These are phyloP conservation scores for Boletus sp. DNA, from an alignment of 768 basidiomycete species.

Conservation along the genomic window DNA sequence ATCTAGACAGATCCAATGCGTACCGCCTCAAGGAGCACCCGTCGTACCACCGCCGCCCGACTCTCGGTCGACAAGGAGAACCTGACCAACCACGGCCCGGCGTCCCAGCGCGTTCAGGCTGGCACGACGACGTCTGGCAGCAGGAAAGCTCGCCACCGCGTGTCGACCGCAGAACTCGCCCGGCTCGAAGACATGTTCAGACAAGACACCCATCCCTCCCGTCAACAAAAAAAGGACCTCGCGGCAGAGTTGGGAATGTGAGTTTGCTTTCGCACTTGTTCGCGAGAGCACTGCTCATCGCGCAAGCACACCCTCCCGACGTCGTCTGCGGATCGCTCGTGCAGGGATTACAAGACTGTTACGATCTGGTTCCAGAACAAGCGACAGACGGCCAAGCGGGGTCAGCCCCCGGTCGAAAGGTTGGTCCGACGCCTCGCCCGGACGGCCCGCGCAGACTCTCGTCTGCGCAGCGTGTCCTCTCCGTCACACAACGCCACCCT, in stretches of 20 bases:
- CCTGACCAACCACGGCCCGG: not conserved
- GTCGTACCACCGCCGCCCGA: constrained; percentile 18
- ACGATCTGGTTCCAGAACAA: constrained; percentile 87
- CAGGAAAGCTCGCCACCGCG: constrained; percentile 37
- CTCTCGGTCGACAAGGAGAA: constrained; percentile 19
- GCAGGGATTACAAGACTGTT: constrained; percentile 44
- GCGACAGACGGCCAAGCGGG: constrained; percentile 52
- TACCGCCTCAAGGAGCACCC: constrained; percentile 26
- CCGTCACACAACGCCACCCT: constrained; percentile 30
- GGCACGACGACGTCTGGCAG: not conserved
- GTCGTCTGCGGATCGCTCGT: not conserved
- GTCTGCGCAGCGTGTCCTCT: constrained; percentile 29
- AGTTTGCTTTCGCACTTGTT: constrained; percentile 1
- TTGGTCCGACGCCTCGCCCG: not conserved
- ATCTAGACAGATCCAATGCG: constrained; percentile 21
- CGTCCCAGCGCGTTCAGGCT: not conserved
- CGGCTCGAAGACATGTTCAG: constrained; percentile 29
- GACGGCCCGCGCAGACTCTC: constrained; percentile 15
- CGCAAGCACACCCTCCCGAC: not conserved
- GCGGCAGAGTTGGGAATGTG: constrained; percentile 30
- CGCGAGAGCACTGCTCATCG: not conserved
- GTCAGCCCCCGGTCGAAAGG: constrained; percentile 8
- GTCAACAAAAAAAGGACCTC: constrained; percentile 29
- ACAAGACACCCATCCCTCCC: constrained; percentile 31
- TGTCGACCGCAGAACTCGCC: constrained; percentile 32